Evolutionary conservation across 2,329 filamentous ascomycete species (phyloP).

Genomic region (Aureobasidium sp.): DNA sequence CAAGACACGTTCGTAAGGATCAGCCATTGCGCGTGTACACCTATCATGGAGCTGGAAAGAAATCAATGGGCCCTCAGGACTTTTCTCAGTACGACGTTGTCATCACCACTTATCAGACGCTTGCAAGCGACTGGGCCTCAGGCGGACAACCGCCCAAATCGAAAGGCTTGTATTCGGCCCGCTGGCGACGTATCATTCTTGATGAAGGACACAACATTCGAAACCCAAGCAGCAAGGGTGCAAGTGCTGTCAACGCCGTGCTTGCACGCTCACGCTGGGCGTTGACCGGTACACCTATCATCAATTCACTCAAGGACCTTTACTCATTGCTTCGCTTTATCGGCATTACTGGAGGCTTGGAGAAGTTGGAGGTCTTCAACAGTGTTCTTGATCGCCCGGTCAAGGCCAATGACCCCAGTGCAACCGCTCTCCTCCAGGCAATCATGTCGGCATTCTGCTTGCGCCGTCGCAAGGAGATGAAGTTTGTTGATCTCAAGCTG

Average conservation of each 20-base stretch:
- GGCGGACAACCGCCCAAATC: constrained; percentile 26
- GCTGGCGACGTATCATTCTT: constrained; percentile 72
- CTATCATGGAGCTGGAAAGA: constrained; percentile 61
- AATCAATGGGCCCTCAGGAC: constrained; percentile 45
- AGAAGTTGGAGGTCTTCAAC: constrained; percentile 67
- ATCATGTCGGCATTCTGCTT: constrained; percentile 76
- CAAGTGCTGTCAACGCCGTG: constrained; percentile 59
- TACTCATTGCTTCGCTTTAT: constrained; percentile 74
- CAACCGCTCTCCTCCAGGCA: constrained; percentile 57
- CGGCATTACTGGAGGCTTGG: constrained; percentile 64
- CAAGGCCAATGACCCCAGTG: constrained; percentile 43
- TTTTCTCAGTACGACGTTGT: constrained; percentile 65
- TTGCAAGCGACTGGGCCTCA: constrained; percentile 54
- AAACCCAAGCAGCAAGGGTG: constrained; percentile 64
- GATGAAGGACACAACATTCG: constrained; percentile 80
- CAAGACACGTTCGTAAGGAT: constrained; percentile 59
- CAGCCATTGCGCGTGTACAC: constrained; percentile 57
- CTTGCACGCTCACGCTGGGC: constrained; percentile 69
- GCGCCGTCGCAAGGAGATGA: constrained; percentile 79
- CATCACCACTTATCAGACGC: constrained; percentile 74
- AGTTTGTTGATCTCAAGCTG: constrained; percentile 72
- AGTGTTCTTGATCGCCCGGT: constrained; percentile 62
- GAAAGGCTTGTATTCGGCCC: constrained; percentile 52
- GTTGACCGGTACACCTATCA: constrained; percentile 54
- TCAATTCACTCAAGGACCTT: constrained; percentile 61